Conservation (phyloP, 306 rosid genomes). For the Hylodesmum podocarpum region DNA sequence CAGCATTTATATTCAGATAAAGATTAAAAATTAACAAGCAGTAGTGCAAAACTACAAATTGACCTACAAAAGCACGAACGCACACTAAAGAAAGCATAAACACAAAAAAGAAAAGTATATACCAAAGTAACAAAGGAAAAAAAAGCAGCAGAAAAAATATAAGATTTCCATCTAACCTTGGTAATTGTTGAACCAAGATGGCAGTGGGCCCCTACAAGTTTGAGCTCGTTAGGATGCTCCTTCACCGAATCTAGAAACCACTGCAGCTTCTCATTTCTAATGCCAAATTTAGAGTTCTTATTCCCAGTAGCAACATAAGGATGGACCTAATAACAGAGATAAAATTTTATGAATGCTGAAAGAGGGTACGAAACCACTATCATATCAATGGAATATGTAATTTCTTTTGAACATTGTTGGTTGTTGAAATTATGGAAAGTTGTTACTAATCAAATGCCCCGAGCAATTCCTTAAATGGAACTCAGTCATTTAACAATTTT, state of each 20-base stretch:
- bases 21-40: conserved; percentile 13
- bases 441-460: background rate
- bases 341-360: background rate
- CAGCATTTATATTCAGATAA: conserved; percentile 8
- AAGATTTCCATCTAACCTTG: conserved; percentile 50
- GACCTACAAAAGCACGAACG: background rate
- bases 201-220: conserved; percentile 96
- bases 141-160: background rate
- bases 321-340: conserved; percentile 67
- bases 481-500: background rate
- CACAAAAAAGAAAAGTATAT: background rate
- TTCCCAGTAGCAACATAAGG: conserved; percentile 96
- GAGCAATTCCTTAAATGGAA: conserved; percentile 1
- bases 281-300: conserved; percentile 92
- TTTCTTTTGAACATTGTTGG: background rate
- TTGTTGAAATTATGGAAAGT: background rate
- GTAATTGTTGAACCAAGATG: conserved; percentile 98
- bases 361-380: background rate
- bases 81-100: conserved; percentile 4
- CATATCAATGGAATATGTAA: background rate
- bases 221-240: conserved; percentile 75
- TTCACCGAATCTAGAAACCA: conserved; percentile 92
- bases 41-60: background rate
- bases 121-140: background rate
- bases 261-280: conserved; percentile 93